A percentile compares a stretch with the other conserved stretches of the same genome.
Evolutionary conservation across 2,329 filamentous ascomycete species (phyloP).

Genomic region (Aspergillus viridinutans): DNA sequence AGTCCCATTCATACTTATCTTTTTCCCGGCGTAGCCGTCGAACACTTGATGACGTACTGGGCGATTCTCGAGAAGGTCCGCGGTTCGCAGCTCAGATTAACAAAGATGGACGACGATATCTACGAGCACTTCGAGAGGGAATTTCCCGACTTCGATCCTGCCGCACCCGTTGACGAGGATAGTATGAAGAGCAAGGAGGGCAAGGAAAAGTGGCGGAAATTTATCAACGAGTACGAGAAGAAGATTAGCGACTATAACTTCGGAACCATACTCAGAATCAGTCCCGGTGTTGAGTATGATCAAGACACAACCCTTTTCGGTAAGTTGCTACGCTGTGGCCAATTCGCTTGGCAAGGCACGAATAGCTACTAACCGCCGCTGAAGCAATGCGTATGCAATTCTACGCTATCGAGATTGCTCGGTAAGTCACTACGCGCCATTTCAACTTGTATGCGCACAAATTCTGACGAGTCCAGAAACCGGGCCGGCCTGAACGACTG

Average conservation of each 20-base stretch:
- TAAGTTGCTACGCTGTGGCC: constrained; percentile 37
- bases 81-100: constrained; percentile 84
- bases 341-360: background rate
- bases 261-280: constrained; percentile 82
- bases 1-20: constrained; percentile 8
- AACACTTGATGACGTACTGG: constrained; percentile 98
- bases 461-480: constrained; percentile 54
- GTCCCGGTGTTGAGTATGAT: constrained; percentile 77
- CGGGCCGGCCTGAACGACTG: constrained; percentile 89
- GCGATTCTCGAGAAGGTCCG: constrained; percentile 84
- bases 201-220: constrained; percentile 92
- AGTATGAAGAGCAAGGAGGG: constrained; percentile 96
- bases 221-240: constrained; percentile 91
- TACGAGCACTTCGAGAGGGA: constrained; percentile 79
- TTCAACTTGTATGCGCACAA: background rate
- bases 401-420: constrained; percentile 71
- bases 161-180: constrained; percentile 77
- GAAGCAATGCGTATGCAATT: constrained; percentile 72
- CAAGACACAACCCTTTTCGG: constrained; percentile 89
- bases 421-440: constrained; percentile 44
- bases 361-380: background rate
- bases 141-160: constrained; percentile 89
- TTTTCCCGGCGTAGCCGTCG: constrained; percentile 56
- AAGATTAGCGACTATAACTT: constrained; percentile 98
- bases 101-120: constrained; percentile 93